Conservation (phyloP, 2,329 filamentous ascomycete species). For the Ophioceras dolichostomum region DNA sequence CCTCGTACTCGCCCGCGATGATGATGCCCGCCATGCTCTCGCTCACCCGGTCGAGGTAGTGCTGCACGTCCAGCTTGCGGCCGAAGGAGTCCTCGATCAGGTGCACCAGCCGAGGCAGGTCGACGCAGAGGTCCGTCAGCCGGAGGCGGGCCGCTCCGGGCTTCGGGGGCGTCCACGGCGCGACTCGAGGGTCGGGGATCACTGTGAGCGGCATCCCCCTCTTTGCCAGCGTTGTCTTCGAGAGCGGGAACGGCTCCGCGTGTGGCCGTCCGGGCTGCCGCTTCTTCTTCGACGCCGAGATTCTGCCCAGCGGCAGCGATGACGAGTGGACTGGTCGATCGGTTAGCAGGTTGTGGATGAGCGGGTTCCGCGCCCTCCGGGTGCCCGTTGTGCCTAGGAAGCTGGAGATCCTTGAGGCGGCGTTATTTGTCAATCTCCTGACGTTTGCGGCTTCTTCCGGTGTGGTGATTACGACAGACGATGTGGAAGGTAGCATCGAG, state of each 20-base stretch:
- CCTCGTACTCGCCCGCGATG: conserved; percentile 92
- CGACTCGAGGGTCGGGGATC: conserved; percentile 55
- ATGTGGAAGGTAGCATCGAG: conserved; percentile 65
- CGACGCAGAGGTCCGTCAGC: conserved; percentile 69
- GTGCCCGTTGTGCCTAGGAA: conserved; percentile 40
- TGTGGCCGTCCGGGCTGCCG: conserved; percentile 5
- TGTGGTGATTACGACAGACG: conserved; percentile 81
- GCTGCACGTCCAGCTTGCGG: conserved; percentile 67
- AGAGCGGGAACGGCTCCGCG: conserved; percentile 12
- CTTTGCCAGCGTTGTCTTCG: conserved; percentile 70
- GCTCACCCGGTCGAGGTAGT: conserved; percentile 74
- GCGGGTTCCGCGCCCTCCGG: conserved; percentile 55
- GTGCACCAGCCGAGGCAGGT: conserved; percentile 69
- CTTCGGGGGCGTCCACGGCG: conserved; percentile 56
- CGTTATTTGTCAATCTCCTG: conserved; percentile 10
- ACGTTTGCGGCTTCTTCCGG: conserved; percentile 65
- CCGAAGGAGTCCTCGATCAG: conserved; percentile 92
- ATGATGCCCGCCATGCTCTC: conserved; percentile 81
- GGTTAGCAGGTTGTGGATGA: conserved; percentile 92
- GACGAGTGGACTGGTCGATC: conserved; percentile 90
- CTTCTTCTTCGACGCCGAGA: conserved; percentile 20
- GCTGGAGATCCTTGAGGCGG: conserved; percentile 30
- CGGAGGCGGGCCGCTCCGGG: conserved; percentile 47
- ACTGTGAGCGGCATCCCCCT: conserved; percentile 82
- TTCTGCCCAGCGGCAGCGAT: conserved; percentile 65